Evolutionary conservation across 192 early-diverging fungal genomes (phyloP).

Genomic region (Backusella parvicylindrica): DNA sequence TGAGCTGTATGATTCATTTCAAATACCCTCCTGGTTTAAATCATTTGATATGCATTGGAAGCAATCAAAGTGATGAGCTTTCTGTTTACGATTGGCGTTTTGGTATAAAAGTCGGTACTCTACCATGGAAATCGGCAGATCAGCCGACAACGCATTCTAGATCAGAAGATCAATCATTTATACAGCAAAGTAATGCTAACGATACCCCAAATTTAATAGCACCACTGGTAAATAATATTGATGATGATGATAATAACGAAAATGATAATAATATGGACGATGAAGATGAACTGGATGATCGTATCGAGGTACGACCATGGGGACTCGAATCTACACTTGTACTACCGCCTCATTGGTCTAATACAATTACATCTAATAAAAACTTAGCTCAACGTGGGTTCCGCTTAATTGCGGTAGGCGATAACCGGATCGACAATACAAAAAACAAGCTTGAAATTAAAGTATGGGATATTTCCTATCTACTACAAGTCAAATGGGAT

Average conservation of each 20-base stretch:
- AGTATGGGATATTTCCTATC: slow-evolving; percentile 27
- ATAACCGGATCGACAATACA: slow-evolving; percentile 15
- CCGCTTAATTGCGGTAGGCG: slow-evolving; percentile 25
- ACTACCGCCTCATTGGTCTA: slow-evolving; percentile 10
- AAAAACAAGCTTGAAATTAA: slow-evolving; percentile 26
- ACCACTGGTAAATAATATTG: not conserved
- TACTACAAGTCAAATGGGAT: slow-evolving; percentile 19
- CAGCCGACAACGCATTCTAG: not conserved
- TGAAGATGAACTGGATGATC: not conserved
- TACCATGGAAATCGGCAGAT: slow-evolving; percentile 17
- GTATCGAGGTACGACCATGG: slow-evolving; percentile 13
- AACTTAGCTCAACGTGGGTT: slow-evolving; percentile 4
- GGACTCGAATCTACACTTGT: slow-evolving; percentile 27
- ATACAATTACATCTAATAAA: not conserved
- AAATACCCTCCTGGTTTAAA: slow-evolving; percentile 20
- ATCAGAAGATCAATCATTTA: not conserved
- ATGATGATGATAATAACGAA: not conserved
- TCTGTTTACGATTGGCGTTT: slow-evolving; percentile 35
- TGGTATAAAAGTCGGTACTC: slow-evolving; percentile 24
- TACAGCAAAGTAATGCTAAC: not conserved
- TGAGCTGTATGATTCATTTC: slow-evolving; percentile 26
- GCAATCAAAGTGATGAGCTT: slow-evolving; percentile 19
- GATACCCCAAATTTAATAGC: not conserved
- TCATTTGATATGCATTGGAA: slow-evolving; percentile 23
- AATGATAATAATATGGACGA: not conserved